phyloP scores from a whole-genome alignment of 768 basidiomycete genomes.

The Boletus rubropictus region DNA sequence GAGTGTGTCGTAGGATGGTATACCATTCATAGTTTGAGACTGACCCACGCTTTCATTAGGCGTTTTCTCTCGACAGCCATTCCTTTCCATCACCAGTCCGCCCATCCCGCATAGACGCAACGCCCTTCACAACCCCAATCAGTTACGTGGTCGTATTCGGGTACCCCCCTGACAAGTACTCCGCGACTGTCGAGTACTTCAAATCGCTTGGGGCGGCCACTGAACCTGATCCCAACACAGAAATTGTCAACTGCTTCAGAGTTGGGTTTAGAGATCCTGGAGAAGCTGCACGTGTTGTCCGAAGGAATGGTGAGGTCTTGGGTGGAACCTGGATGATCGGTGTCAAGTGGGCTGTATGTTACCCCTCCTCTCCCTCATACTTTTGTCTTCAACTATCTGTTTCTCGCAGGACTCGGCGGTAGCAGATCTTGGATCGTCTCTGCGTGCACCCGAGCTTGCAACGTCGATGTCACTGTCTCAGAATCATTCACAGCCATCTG shows the following conservation, averaged over 20 bases:
- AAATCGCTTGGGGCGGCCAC: slow-evolving; percentile 65
- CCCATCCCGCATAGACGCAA: slow-evolving; percentile 21
- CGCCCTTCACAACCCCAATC: slow-evolving; percentile 35
- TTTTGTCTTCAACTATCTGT: not conserved
- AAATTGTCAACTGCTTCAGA: slow-evolving; percentile 75
- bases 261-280: slow-evolving; percentile 68
- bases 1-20: slow-evolving; percentile 12
- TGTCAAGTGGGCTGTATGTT: slow-evolving; percentile 76
- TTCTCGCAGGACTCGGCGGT: slow-evolving; percentile 48
- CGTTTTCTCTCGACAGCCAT: slow-evolving; percentile 20
- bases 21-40: not conserved
- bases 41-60: slow-evolving; percentile 1
- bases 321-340: slow-evolving; percentile 79
- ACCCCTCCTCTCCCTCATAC: not conserved
- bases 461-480: slow-evolving; percentile 6
- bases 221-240: slow-evolving; percentile 59
- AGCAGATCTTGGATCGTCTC: slow-evolving; percentile 42
- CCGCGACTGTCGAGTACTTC: slow-evolving; percentile 67
- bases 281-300: slow-evolving; percentile 72
- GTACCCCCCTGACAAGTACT: slow-evolving; percentile 79
- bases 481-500: slow-evolving; percentile 27
- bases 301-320: slow-evolving; percentile 79
- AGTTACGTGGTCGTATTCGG: slow-evolving; percentile 78
- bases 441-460: slow-evolving; percentile 19
- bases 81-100: slow-evolving; percentile 12